Base-by-base conservation (phyloP, 2,329 filamentous ascomycete species). In the Endoconidiophora laricicola region DNA sequence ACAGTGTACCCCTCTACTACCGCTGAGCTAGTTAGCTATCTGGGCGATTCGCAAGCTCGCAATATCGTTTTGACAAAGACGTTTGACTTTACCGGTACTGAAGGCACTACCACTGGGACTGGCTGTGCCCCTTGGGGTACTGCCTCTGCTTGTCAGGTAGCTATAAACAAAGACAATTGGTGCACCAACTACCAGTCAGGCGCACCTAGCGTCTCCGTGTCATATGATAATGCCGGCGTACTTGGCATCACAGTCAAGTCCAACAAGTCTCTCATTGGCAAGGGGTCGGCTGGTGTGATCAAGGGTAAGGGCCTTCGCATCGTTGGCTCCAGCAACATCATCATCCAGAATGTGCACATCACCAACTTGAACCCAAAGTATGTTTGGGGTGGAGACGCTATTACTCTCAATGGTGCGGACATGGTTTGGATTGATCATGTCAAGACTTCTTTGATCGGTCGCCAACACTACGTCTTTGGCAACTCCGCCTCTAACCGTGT, bases 111-210 rank as follows among this genome's bases (percentile, higher is more conserved):
- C 4, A 72, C 66, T 24, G 68, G 61, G 39, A 69, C 66, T 14
- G 76, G 76, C 20, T 81, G 78, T 57, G 70, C 74, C 14, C 76
- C 76, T 22, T 76, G 69, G 63, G 74, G 72, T 37, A 74, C 72
- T 23, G 68, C 60, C 9, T 61, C 69, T 2, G 62, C 53, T 9
- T 76, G 77, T 62, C 76, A 81, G 65, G 57, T 69, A 40, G 72
- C 76, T 55, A 78, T 81, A 60, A 74, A 79, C 65, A 65, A 74
- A 64, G 63, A 77, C 59, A 58, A 67, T 58, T 76, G 73, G 70
- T 80, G 76, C 61, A 64, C 60, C 50, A 78, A 78, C 65, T 74
- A 79, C 60, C 65, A 79, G 62, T 64, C 48, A 43, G 64, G 66
- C 36, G 70, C 73, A 2, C 66, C 70, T 29, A 66, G 65, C 44